Evolutionary conservation across 192 early-diverging fungal species (phyloP).

Genomic region (Gigaspora rosea): DNA sequence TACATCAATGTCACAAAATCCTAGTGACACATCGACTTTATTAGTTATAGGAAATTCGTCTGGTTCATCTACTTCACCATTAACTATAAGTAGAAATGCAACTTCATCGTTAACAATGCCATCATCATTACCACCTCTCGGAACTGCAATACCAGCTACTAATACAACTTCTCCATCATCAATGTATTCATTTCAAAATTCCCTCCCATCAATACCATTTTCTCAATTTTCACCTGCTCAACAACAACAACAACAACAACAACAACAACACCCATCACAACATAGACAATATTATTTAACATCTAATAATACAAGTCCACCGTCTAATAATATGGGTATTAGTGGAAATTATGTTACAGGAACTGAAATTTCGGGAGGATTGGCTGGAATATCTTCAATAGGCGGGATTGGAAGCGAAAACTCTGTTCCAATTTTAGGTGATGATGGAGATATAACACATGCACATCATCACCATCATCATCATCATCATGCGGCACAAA

Average conservation of each 20-base stretch:
- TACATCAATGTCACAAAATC: background rate
- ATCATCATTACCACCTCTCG: background rate
- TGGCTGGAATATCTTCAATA: background rate
- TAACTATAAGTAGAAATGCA: background rate
- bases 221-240: background rate
- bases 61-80: background rate
- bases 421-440: background rate
- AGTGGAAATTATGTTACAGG: background rate
- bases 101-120: background rate
- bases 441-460: background rate
- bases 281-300: slow-evolving; percentile 11
- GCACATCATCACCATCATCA: slow-evolving; percentile 3
- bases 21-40: background rate
- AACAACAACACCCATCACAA: background rate
- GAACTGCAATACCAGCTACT: background rate
- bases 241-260: slow-evolving; percentile 1
- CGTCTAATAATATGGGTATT: slow-evolving; percentile 5
- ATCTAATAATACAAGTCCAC: slow-evolving; percentile 9
- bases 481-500: background rate
- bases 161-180: background rate
- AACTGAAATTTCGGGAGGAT: background rate
- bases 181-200: background rate
- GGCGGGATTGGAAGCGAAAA: background rate
- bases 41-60: background rate
- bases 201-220: background rate